Conservation (phyloP, 257 asterid species). For the Plectranthus barbatus region DNA sequence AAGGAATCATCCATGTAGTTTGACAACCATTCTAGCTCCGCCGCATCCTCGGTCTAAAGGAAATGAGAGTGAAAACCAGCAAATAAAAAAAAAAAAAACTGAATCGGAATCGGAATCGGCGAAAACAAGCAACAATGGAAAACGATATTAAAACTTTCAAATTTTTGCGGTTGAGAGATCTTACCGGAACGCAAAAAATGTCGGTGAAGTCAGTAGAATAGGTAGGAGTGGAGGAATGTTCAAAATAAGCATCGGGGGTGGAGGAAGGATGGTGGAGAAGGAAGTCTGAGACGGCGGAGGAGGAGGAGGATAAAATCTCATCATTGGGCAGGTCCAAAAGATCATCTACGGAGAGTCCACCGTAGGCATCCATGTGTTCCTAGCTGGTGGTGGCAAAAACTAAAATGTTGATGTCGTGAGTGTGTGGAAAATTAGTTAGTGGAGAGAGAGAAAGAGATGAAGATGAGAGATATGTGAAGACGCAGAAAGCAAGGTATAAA, state of each 20-base stretch:
- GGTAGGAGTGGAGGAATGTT: slow-evolving; percentile 15
- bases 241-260: too few relatives aligned
- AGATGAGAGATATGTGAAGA: slow-evolving; percentile 14
- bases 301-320: slow-evolving; percentile 29
- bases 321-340: slow-evolving; percentile 53
- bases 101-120: background rate
- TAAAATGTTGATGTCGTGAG: too few relatives aligned
- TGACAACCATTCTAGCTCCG: slow-evolving; percentile 76
- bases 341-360: slow-evolving; percentile 65
- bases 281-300: slow-evolving; percentile 21
- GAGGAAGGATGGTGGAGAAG: slow-evolving; percentile 23
- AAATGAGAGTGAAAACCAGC: background rate
- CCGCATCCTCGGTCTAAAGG: slow-evolving; percentile 51
- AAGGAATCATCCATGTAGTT: slow-evolving; percentile 62
- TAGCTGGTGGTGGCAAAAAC: too few relatives aligned
- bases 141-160: too few relatives aligned
- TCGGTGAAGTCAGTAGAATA: slow-evolving; percentile 34
- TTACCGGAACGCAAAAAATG: slow-evolving; percentile 46
- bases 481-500: slow-evolving; percentile 35
- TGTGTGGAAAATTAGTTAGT: too few relatives aligned
- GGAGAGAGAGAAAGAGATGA: slow-evolving; percentile 11
- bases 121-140: too few relatives aligned
- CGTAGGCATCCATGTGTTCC: slow-evolving; percentile 47
- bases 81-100: too few relatives aligned
- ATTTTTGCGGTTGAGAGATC: background rate